Base-by-base conservation (phyloP, 2,329 filamentous ascomycete species). In the Fusarium cyanostomum region DNA sequence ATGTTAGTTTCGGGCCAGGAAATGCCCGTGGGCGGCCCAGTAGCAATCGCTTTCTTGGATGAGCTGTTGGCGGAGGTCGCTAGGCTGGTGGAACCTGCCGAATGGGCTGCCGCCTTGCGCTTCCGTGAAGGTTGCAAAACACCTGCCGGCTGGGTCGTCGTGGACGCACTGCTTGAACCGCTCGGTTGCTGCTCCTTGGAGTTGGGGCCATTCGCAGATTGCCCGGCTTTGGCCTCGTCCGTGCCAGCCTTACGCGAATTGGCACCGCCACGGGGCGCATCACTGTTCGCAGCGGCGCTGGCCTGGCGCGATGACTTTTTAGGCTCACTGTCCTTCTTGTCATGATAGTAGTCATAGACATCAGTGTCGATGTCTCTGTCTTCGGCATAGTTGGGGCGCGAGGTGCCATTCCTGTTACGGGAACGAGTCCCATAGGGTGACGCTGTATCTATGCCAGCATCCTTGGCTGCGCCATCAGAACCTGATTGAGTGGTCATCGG, bases 351-450 rank as follows among this genome's bases (percentile, higher is more conserved):
- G 72, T 97, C 94, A 75, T 93, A 92, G 74, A 84, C 78, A 58
- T 98, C 95, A 77, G 92, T 88, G 72, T 98, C 94, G 68, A 94
- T 83, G 77, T 97, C 94, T 78, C 86, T 91, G 78, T 94, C 92
- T 79, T 99, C 95, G 46, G 95, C 94, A 78, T 99, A 99, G 78
- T 99, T 99, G 67, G 90, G 89, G 68, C 95, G 91, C 69, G 90
- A 85, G 67, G 85, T 87, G 71, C 91, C 90, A 56, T 86, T 89
- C 72, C 94, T 90, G 78, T 96, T 96, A 75, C 95, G 91, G 70
- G 94, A 97, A 71, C 94, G 90, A 75, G 95, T 99, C 72, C 94
- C 94, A 78, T 99, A 97, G 43, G 88, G 89, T 68, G 87, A 88
- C 46, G 89, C 81, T 56, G 74, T 80, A 66, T 84, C 83, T 68